Conservation (phyloP, 768 basidiomycete genomes). For the Pleurotus cornucopiae region DNA sequence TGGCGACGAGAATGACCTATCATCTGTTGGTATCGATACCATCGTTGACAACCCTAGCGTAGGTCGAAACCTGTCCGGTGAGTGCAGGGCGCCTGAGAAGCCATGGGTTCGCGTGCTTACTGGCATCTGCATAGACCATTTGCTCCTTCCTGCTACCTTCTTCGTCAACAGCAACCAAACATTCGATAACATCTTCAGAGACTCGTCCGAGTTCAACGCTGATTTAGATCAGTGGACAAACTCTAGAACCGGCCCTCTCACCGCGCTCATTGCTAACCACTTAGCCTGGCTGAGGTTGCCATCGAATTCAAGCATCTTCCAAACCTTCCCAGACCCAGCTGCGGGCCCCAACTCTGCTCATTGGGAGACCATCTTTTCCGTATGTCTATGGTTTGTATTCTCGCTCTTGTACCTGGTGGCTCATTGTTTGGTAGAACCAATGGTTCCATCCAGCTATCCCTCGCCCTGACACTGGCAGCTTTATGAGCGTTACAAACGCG, state of each 20-base stretch:
- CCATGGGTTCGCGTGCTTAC: background rate
- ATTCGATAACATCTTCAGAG: constrained; percentile 10
- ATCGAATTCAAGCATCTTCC: constrained; percentile 16
- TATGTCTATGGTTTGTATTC: constrained; percentile 11
- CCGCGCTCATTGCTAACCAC: constrained; percentile 13
- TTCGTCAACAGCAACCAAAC: constrained; percentile 16
- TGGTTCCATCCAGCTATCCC: constrained; percentile 17
- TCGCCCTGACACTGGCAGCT: constrained; percentile 21
- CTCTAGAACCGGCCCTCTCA: constrained; percentile 15
- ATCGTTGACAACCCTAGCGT: constrained; percentile 12
- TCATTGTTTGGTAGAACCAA: background rate
- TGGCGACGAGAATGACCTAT: background rate
- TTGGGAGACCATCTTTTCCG: constrained; percentile 25
- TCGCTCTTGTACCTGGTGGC: no score
- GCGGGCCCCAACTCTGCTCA: constrained; percentile 23
- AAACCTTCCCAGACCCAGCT: constrained; percentile 20
- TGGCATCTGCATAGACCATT: constrained; percentile 10
- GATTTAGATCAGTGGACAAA: constrained; percentile 16
- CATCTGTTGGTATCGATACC: constrained; percentile 14
- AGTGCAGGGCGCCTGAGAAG: background rate
- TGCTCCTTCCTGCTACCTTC: constrained; percentile 11
- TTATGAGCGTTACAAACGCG: constrained; percentile 20
- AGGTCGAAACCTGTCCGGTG: background rate
- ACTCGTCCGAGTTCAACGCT: background rate
- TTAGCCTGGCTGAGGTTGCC: constrained; percentile 22